phyloP scores from a whole-genome alignment of 441 rosid species.

The Erodium chrysanthum region DNA sequence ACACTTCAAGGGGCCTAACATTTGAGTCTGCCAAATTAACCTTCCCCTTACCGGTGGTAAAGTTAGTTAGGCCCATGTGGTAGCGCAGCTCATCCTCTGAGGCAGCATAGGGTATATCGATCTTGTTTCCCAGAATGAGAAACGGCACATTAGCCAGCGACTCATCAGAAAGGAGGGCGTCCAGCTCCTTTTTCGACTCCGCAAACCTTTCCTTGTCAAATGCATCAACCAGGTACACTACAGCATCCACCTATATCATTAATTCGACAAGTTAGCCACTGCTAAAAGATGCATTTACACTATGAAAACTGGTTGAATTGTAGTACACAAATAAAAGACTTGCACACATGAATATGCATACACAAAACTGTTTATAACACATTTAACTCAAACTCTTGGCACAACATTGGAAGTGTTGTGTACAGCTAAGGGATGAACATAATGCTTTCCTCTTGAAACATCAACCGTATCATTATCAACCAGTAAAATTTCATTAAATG shows the following conservation, averaged over 20 bases:
- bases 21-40: slow-evolving; percentile 32
- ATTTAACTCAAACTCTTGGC: neutral
- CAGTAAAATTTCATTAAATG: too few relatives aligned
- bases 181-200: slow-evolving; percentile 50
- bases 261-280: neutral
- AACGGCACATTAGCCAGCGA: slow-evolving; percentile 41
- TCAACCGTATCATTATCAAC: too few relatives aligned
- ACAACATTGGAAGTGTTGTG: too few relatives aligned
- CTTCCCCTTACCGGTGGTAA: slow-evolving; percentile 56
- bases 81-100: slow-evolving; percentile 52
- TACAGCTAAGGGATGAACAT: too few relatives aligned
- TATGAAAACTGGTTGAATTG: neutral
- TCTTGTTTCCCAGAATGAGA: slow-evolving; percentile 58
- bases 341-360: too few relatives aligned
- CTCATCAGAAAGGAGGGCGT: slow-evolving; percentile 54
- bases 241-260: slow-evolving; percentile 42
- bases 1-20: slow-evolving; percentile 52
- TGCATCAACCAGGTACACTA: slow-evolving; percentile 54
- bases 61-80: slow-evolving; percentile 42
- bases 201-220: slow-evolving; percentile 52
- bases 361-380: neutral
- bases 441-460: too few relatives aligned
- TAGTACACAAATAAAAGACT: too few relatives aligned
- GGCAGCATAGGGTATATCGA: slow-evolving; percentile 53
- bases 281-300: neutral